A percentile compares a stretch with the other conserved stretches of the same genome.
These are phyloP conservation scores for Panicum miliaceum DNA, from an alignment of 176 grass and related monocot species.

Conservation along the genomic window DNA sequence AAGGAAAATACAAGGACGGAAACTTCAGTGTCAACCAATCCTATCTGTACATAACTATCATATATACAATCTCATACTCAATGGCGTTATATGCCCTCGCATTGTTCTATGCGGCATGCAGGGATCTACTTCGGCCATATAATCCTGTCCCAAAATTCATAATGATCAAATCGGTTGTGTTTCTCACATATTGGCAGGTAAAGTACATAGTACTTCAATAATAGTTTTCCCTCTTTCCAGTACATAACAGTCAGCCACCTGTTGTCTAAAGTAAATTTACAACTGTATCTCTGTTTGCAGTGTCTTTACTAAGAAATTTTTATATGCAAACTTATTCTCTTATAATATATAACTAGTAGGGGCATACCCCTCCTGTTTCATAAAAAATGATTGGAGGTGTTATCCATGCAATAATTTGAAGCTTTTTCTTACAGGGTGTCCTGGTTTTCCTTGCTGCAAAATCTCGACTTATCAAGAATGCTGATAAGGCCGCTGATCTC, in stretches of 20 bases:
- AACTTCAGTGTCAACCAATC: conserved; percentile 93
- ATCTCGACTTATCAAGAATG: conserved; percentile 79
- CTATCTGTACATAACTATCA: conserved; percentile 98
- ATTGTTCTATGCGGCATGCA: conserved; percentile 93
- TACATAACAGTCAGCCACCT: background rate
- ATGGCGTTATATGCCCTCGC: conserved; percentile 90
- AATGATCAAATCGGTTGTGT: conserved; percentile 97
- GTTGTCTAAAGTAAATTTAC: background rate
- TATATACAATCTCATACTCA: conserved; percentile 93
- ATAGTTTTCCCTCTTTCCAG: background rate
- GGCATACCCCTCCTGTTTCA: too few relatives aligned
- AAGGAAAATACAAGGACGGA: conserved; percentile 92
- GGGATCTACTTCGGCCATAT: conserved; percentile 86
- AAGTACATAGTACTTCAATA: background rate
- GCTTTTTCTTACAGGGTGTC: conserved; percentile 68
- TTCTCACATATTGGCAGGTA: conserved; percentile 99
- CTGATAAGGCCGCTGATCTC: conserved; percentile 88
- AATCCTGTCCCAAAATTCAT: conserved; percentile 98
- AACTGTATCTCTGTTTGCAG: conserved; percentile 13
- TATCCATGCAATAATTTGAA: conserved; percentile 15
- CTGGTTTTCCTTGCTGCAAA: conserved; percentile 97
- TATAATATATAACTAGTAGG: too few relatives aligned
- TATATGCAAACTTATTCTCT: too few relatives aligned
- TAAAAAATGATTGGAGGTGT: background rate
- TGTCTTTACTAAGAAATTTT: background rate